Conservation (phyloP, 2,329 filamentous ascomycete species). For the Fulvia fulva region DNA sequence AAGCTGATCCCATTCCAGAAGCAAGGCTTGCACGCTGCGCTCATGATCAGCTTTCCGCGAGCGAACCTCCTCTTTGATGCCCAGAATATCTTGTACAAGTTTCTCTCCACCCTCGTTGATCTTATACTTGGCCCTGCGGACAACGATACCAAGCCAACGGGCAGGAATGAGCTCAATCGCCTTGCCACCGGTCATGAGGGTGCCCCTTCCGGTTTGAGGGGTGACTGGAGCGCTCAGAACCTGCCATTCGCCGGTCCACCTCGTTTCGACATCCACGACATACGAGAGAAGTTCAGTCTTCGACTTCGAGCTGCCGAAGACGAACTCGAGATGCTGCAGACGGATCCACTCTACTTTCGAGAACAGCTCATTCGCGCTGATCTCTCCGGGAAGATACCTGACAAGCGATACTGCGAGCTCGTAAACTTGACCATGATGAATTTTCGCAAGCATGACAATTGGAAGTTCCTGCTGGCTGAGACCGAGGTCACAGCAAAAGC, state of each 20-base stretch:
- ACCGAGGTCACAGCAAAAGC: background rate
- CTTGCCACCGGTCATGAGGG: background rate
- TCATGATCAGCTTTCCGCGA: conserved; percentile 25
- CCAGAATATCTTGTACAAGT: conserved; percentile 15
- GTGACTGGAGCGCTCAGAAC: background rate
- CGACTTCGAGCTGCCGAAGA: conserved; percentile 21
- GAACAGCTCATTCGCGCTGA: background rate
- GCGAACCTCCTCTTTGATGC: conserved; percentile 22
- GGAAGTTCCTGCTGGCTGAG: background rate
- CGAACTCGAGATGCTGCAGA: conserved; percentile 28
- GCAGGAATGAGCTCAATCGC: background rate
- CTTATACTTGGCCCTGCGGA: background rate
- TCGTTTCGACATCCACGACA: conserved; percentile 12
- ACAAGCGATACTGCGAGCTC: background rate
- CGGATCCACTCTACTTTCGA: conserved; percentile 14
- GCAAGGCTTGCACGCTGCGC: conserved; percentile 13
- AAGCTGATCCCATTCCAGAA: background rate
- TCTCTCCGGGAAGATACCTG: background rate
- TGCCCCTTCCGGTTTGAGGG: background rate
- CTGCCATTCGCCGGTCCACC: conserved; percentile 18
- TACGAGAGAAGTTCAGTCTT: conserved; percentile 11
- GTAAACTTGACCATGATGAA: background rate
- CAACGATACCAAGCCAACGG: background rate
- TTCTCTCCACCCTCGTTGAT: conserved; percentile 1
- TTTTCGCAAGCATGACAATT: background rate